These are phyloP conservation scores for Aspergillus egyptiacus DNA, from an alignment of 495 filamentous ascomycete genomes.

Conservation along the genomic window DNA sequence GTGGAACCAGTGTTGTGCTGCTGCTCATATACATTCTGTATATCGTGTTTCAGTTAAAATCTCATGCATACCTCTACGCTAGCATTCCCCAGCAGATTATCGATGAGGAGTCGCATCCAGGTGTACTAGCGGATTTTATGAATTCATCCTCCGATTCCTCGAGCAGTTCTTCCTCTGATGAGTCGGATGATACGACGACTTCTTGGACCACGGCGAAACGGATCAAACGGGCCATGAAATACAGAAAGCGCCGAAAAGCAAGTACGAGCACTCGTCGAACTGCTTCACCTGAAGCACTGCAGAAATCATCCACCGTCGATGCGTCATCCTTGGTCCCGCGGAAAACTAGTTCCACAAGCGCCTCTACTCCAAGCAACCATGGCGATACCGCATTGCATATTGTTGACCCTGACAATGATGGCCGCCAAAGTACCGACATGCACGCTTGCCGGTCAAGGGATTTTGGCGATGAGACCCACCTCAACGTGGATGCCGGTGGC, in stretches of 20 bases:
- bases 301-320: slow-evolving; percentile 24
- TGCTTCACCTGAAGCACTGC: slow-evolving; percentile 28
- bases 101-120: slow-evolving; percentile 81
- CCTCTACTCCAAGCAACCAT: slow-evolving; percentile 30
- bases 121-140: slow-evolving; percentile 74
- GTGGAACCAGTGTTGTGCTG: slow-evolving; percentile 84
- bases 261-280: slow-evolving; percentile 64
- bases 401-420: slow-evolving; percentile 32
- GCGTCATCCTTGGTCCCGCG: slow-evolving; percentile 13
- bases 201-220: slow-evolving; percentile 71
- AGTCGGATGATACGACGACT: slow-evolving; percentile 58
- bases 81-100: slow-evolving; percentile 85
- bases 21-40: slow-evolving; percentile 80
- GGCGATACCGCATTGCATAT: slow-evolving; percentile 35
- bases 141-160: slow-evolving; percentile 61
- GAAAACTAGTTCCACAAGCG: slow-evolving; percentile 21
- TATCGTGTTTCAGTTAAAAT: slow-evolving; percentile 85
- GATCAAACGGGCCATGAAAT: slow-evolving; percentile 63
- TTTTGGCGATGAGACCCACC: slow-evolving; percentile 8
- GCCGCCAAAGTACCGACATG: slow-evolving; percentile 27
- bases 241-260: slow-evolving; percentile 64
- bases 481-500: not conserved
- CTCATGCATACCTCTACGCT: slow-evolving; percentile 85
- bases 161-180: slow-evolving; percentile 55
- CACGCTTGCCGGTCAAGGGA: slow-evolving; percentile 22